These are phyloP conservation scores for Aspergillus novofumigatus DNA, from an alignment of 2,329 filamentous ascomycete species.

Conservation along the genomic window DNA sequence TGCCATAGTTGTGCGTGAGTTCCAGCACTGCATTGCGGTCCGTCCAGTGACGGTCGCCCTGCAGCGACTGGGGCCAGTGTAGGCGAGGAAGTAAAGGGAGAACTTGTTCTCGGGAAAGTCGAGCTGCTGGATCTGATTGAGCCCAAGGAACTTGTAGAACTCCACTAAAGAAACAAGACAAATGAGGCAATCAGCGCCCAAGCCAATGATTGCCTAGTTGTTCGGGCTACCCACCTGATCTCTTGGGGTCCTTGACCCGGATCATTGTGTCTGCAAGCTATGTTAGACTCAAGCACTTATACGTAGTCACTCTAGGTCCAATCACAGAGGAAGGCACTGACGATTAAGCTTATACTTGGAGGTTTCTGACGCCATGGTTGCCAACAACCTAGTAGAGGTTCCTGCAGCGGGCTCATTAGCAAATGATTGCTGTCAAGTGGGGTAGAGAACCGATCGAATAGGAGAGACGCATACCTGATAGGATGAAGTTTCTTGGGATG, in stretches of 20 bases:
- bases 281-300: constrained; percentile 12
- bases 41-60: constrained; percentile 66
- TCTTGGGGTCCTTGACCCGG: constrained; percentile 89
- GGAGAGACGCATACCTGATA: constrained; percentile 12
- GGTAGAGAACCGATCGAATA: not conserved
- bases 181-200: not conserved
- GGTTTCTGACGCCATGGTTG: constrained; percentile 55
- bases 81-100: constrained; percentile 91
- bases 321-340: constrained; percentile 32
- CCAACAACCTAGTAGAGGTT: constrained; percentile 26
- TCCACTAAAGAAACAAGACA: constrained; percentile 54
- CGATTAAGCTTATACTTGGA: constrained; percentile 64
- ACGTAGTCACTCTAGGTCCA: not conserved
- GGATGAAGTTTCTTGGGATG: constrained; percentile 16
- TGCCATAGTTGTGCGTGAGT: constrained; percentile 80
- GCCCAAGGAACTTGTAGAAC: constrained; percentile 90
- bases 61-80: constrained; percentile 71
- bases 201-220: not conserved
- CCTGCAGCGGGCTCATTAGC: constrained; percentile 18
- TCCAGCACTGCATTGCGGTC: constrained; percentile 90
- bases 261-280: constrained; percentile 58
- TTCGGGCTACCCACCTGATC: constrained; percentile 53
- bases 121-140: constrained; percentile 77
- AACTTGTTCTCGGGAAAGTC: constrained; percentile 85
- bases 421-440: constrained; percentile 5